Conservation (phyloP, 768 basidiomycete species). For the Mycena pura region DNA sequence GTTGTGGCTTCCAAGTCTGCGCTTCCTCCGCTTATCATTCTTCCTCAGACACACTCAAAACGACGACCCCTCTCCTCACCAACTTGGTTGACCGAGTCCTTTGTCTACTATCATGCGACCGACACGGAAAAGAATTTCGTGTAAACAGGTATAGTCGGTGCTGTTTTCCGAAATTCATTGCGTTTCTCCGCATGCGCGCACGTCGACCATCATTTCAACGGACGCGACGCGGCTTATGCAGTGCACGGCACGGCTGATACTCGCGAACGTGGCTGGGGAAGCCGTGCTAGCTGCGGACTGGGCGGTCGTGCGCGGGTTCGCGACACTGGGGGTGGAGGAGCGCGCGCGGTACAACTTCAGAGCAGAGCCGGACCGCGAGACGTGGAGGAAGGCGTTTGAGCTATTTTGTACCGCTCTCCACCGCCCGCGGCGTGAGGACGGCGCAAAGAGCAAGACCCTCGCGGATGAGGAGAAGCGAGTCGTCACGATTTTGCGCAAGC, state of each 20-base stretch:
- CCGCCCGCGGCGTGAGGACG: conserved; percentile 8
- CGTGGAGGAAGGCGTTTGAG: conserved; percentile 71
- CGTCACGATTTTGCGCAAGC: conserved; percentile 59
- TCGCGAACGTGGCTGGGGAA: conserved; percentile 57
- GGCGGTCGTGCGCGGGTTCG: conserved; percentile 64
- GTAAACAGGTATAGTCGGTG: conserved; percentile 52
- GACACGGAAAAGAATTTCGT: conserved; percentile 46
- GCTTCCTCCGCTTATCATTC: conserved; percentile 13
- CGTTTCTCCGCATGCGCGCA: conserved; percentile 68
- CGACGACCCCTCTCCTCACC: conserved; percentile 56
- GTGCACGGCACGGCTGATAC: conserved; percentile 67
- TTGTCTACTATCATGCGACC: conserved; percentile 44
- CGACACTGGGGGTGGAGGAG: conserved; percentile 81
- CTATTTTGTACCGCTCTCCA: conserved; percentile 66
- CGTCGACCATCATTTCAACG: conserved; percentile 66
- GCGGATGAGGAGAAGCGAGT: conserved; percentile 63
- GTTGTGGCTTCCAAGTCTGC: conserved; percentile 5
- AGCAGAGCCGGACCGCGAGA: conserved; percentile 64
- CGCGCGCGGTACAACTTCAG: conserved; percentile 58
- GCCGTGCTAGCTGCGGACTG: conserved; percentile 54
- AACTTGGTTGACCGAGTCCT: conserved; percentile 64
- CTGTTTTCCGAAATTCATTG: conserved; percentile 70
- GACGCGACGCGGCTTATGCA: conserved; percentile 68
- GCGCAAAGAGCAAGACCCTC: conserved; percentile 49
- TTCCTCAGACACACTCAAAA: background rate